phyloP scores from a whole-genome alignment of 257 asterid species.

The Solanum virginianum region DNA sequence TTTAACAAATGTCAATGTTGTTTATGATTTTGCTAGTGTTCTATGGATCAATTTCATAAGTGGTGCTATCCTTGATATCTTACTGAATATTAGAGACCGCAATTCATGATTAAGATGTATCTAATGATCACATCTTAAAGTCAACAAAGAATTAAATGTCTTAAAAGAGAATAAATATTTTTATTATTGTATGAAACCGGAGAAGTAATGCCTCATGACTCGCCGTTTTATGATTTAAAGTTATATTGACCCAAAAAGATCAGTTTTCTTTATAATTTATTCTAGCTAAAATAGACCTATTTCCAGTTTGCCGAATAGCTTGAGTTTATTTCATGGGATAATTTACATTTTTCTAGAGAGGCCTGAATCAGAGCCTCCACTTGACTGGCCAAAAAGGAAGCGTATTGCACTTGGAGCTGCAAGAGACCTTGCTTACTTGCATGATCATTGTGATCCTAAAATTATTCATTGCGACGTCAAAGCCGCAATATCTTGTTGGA shows the following conservation, averaged over 20 bases:
- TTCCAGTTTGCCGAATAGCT: not conserved
- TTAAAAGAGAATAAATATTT: not conserved
- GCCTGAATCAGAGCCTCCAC: slow-evolving; percentile 18
- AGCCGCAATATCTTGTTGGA: too few relatives aligned
- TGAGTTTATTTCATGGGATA: not conserved
- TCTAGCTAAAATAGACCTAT: not conserved
- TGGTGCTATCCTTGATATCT: not conserved
- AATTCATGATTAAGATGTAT: not conserved
- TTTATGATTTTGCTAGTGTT: not conserved
- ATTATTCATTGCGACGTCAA: too few relatives aligned
- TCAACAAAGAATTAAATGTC: not conserved
- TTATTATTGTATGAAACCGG: not conserved
- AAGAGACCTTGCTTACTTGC: slow-evolving; percentile 55
- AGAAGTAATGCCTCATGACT: not conserved
- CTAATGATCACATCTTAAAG: not conserved
- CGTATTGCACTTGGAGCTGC: slow-evolving; percentile 49
- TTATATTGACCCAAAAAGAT: not conserved
- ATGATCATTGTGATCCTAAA: too few relatives aligned
- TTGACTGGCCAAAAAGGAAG: slow-evolving; percentile 45
- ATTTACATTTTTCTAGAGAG: slow-evolving; percentile 3
- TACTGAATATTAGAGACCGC: not conserved
- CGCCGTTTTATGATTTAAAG: not conserved
- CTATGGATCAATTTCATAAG: not conserved
- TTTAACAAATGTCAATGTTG: not conserved
- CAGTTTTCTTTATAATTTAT: not conserved